A percentile compares a stretch with the other conserved stretches of the same genome.
These are phyloP conservation scores for Mortierella alpina DNA, from an alignment of 192 early-diverging fungal species.

Conservation along the genomic window DNA sequence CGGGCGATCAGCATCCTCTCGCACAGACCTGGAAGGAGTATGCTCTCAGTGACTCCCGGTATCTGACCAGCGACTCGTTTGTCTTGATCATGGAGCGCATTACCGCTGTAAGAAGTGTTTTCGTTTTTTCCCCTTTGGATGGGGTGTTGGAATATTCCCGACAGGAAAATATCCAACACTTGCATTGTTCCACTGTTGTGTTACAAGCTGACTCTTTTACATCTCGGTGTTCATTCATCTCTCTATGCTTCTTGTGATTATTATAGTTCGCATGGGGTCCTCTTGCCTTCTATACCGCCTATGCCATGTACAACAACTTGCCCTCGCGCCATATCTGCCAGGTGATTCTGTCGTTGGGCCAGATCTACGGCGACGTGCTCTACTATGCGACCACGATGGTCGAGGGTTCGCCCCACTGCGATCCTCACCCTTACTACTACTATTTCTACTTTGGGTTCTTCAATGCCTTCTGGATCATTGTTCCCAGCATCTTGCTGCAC, in stretches of 20 bases:
- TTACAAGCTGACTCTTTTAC: background rate
- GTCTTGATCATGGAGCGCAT: conserved; percentile 88
- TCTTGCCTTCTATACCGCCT: conserved; percentile 65
- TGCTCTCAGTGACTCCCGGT: conserved; percentile 86
- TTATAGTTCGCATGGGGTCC: conserved; percentile 65
- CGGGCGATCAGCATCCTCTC: conserved; percentile 70
- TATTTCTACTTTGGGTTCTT: conserved; percentile 90
- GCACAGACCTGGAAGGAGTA: conserved; percentile 95
- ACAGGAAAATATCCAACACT: background rate
- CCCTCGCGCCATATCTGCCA: conserved; percentile 69
- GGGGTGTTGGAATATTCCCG: background rate
- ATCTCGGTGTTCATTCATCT: background rate
- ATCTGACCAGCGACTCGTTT: conserved; percentile 85
- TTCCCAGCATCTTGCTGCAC: conserved; percentile 66
- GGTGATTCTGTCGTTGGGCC: conserved; percentile 70
- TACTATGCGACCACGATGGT: conserved; percentile 82
- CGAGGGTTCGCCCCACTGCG: conserved; percentile 74
- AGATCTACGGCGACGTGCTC: conserved; percentile 86
- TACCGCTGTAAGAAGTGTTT: conserved; percentile 79
- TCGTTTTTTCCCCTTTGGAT: too few species aligned
- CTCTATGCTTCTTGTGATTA: conserved; percentile 57
- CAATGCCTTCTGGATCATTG: conserved; percentile 87
- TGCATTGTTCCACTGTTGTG: conserved; percentile 9
- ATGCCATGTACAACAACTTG: conserved; percentile 62
- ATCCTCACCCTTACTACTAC: conserved; percentile 85